Conservation (phyloP, 768 basidiomycete genomes). For the Porphyrellus cyaneotinctus region DNA sequence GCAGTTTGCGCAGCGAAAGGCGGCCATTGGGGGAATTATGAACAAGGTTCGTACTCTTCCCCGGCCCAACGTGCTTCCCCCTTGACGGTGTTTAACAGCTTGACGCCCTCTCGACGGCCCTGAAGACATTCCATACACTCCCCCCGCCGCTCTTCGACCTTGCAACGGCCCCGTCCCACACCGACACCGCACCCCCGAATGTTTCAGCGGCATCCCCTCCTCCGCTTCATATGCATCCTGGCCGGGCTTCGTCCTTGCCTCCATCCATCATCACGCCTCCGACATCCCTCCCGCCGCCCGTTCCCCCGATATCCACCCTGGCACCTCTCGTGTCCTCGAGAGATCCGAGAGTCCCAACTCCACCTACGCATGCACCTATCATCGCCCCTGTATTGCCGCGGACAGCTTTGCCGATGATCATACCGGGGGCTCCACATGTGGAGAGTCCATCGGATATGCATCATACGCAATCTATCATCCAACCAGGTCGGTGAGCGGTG, state of each 20-base stretch:
- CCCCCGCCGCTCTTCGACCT: slow-evolving; percentile 40
- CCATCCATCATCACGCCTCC: slow-evolving; percentile 1
- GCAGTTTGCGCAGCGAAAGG: slow-evolving; percentile 66
- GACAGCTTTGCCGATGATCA: slow-evolving; percentile 15
- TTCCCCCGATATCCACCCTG: slow-evolving; percentile 22
- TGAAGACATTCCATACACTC: slow-evolving; percentile 43
- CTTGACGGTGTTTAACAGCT: slow-evolving; percentile 17
- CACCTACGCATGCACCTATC: neutral
- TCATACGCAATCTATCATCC: slow-evolving; percentile 12
- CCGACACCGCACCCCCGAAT: slow-evolving; percentile 12
- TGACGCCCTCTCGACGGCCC: slow-evolving; percentile 30
- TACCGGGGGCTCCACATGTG: slow-evolving; percentile 19
- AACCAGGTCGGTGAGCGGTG: neutral
- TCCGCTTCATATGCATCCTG: neutral
- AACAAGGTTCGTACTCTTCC: slow-evolving; percentile 49
- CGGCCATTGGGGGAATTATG: slow-evolving; percentile 71
- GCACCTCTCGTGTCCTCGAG: neutral
- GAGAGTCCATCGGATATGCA: slow-evolving; percentile 33
- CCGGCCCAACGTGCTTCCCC: too few species aligned
- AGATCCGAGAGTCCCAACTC: neutral
- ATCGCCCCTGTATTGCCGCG: slow-evolving; percentile 10
- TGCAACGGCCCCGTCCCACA: slow-evolving; percentile 20
- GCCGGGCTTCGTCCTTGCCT: slow-evolving; percentile 1
- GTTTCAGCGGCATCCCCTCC: slow-evolving; percentile 16
- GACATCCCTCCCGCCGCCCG: slow-evolving; percentile 5